Conservation (phyloP, 139 green algal species). For the Picochlorum sp. region DNA sequence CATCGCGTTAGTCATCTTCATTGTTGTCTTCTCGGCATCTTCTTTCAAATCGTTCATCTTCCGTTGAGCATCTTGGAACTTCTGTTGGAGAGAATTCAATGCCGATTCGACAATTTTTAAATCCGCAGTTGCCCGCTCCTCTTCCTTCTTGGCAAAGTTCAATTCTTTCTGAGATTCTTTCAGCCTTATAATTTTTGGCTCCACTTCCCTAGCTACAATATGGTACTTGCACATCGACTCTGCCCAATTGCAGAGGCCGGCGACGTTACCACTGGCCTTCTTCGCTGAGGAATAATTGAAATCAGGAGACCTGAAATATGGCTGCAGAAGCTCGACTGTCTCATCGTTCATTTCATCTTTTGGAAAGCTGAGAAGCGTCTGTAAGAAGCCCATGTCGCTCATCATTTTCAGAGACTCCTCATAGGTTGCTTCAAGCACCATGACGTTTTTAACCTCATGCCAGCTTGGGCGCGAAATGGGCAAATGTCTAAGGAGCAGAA, state of each 20-base stretch:
- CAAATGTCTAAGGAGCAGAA: conserved; percentile 67
- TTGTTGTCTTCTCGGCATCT: conserved; percentile 73
- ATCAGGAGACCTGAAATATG: conserved; percentile 82
- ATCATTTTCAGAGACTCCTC: conserved; percentile 87
- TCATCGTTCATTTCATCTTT: conserved; percentile 93
- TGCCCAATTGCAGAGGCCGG: conserved; percentile 90
- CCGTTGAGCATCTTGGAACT: conserved; percentile 86
- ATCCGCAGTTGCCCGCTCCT: conserved; percentile 71
- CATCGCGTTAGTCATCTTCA: conserved; percentile 84
- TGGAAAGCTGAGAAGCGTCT: conserved; percentile 80
- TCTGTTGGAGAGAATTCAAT: conserved; percentile 85
- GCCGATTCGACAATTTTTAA: conserved; percentile 78
- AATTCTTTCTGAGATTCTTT: conserved; percentile 75
- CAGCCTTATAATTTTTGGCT: conserved; percentile 88
- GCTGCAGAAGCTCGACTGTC: conserved; percentile 79
- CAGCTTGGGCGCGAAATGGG: conserved; percentile 4
- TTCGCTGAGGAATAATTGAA: conserved; percentile 87
- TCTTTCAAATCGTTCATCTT: conserved; percentile 88
- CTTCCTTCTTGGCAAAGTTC: conserved; percentile 72
- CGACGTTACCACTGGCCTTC: conserved; percentile 75
- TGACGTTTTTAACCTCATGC: conserved; percentile 71
- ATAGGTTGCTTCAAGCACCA: conserved; percentile 76
- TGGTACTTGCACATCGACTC: conserved; percentile 93
- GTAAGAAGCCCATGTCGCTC: conserved; percentile 83
- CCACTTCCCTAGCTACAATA: conserved; percentile 77